Evolutionary conservation across 768 basidiomycete species (phyloP).

Genomic region (Ephemerocybe angulata): DNA sequence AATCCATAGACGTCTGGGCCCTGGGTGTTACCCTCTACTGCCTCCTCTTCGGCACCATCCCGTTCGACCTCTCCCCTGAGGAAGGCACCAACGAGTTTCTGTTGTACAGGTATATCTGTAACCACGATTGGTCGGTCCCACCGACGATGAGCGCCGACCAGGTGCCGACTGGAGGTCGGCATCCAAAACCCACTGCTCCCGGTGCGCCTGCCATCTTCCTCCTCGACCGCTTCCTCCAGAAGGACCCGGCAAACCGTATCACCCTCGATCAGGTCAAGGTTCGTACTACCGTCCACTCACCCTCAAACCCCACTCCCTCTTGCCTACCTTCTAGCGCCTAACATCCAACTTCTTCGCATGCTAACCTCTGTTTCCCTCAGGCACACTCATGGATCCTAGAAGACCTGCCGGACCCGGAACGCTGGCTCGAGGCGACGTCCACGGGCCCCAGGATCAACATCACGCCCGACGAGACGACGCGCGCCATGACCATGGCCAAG

Average conservation of each 20-base stretch:
- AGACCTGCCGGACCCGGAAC: constrained; percentile 60
- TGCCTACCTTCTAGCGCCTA: constrained; percentile 7
- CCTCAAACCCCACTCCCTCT: constrained; percentile 10
- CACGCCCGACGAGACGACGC: constrained; percentile 71
- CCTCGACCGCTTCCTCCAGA: constrained; percentile 74
- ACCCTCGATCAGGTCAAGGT: constrained; percentile 82
- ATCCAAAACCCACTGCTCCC: constrained; percentile 28
- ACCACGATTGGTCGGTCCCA: constrained; percentile 66
- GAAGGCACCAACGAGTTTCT: constrained; percentile 57
- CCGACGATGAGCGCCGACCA: constrained; percentile 69
- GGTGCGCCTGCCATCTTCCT: constrained; percentile 69
- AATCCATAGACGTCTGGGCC: constrained; percentile 97
- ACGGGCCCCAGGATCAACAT: constrained; percentile 38
- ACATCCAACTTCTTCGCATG: constrained; percentile 7
- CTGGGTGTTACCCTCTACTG: constrained; percentile 95
- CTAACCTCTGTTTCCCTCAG: constrained; percentile 33
- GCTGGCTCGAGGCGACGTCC: constrained; percentile 59
- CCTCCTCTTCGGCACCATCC: constrained; percentile 82
- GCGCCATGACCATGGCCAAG: constrained; percentile 63
- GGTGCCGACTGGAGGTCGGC: constrained; percentile 61
- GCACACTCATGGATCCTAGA: constrained; percentile 61
- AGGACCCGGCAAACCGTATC: constrained; percentile 71
- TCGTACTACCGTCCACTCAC: too few species aligned
- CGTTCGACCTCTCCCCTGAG: constrained; percentile 49
- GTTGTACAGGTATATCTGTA: constrained; percentile 77